Base-by-base conservation (phyloP, 257 asterid genomes). In the Asclepias syriaca region DNA sequence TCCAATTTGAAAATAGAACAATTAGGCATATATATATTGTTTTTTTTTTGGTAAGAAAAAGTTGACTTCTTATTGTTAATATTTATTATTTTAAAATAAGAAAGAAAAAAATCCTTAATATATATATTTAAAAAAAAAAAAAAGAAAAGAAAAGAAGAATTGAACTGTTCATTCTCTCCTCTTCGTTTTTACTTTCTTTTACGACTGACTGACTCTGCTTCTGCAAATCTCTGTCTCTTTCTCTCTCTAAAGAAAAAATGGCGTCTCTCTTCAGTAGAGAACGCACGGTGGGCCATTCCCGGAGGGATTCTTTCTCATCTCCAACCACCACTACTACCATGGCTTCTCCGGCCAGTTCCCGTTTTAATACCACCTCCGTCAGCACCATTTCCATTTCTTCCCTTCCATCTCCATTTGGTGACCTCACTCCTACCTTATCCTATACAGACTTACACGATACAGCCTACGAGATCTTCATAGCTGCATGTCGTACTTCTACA, bases 201-300 rank as follows among this genome's bases (percentile, higher is more conserved):
- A 16, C 45, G 34, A 32, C 66, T 61, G 18, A 0, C 10, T 22
- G 18, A 0, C 10, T 22, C 46, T 32, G 18, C 21, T 27, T 32
- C 43, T 61, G 19, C 61, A 56, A 56, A 56, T 56, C 21, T 15
- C 12, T 61, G 57, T 64, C 68, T 37, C 68, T 18, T 24, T 64
- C 50, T 37, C 24, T 34, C 50, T 37, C 68, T 40, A 24, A 68
- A 21, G 18, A 68, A 24, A 68, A 13, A 29, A 68, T 68, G 72
- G 72, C 72, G 61, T 68, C 61, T 68, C 72, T 68, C 63, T 68
- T 68, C 32, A 50, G 72, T 29, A 68, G 72, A 51, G 72, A 68
- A 51, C 72, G 72, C 22, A 24, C 24, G 24, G 15, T 68, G 24
- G 72, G 72, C 61, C 72, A 54, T 68, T 68, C 72, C 13, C 22